phyloP scores from a whole-genome alignment of 768 basidiomycete genomes.

The Tulasnella sp. region DNA sequence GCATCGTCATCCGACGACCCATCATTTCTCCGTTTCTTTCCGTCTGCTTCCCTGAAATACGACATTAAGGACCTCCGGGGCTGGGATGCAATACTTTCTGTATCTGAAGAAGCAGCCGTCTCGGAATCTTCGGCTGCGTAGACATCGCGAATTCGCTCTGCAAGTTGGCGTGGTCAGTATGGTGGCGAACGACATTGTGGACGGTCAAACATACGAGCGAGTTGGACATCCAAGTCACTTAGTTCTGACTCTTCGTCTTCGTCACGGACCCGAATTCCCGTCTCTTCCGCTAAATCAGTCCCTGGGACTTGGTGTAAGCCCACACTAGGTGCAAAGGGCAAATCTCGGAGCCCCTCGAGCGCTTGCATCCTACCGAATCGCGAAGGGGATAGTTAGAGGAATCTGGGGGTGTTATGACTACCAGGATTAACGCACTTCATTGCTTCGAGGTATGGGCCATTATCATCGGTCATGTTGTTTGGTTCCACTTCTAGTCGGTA shows the following conservation, averaged over 20 bases:
- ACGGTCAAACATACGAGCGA: constrained; percentile 36
- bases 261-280: constrained; percentile 33
- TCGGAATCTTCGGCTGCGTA: neutral
- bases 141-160: constrained; percentile 15
- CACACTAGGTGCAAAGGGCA: constrained; percentile 77
- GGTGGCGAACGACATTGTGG: neutral
- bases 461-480: constrained; percentile 95
- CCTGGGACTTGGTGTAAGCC: constrained; percentile 78
- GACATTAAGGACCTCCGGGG: constrained; percentile 15
- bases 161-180: neutral
- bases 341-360: constrained; percentile 52
- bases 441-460: constrained; percentile 70
- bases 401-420: constrained; percentile 26
- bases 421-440: constrained; percentile 54
- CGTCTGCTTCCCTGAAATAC: constrained; percentile 17
- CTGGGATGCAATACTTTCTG: neutral
- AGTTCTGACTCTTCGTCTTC: constrained; percentile 38
- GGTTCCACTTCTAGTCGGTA: constrained; percentile 86
- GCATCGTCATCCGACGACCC: constrained; percentile 4
- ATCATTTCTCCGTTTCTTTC: constrained; percentile 6
- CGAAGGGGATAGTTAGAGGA: constrained; percentile 42
- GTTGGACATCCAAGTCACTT: constrained; percentile 38
- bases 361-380: constrained; percentile 16
- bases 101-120: constrained; percentile 18
- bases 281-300: constrained; percentile 50